These are phyloP conservation scores for Ceratocystis alfenasii DNA, from an alignment of 2,329 filamentous ascomycete species.

Conservation along the genomic window DNA sequence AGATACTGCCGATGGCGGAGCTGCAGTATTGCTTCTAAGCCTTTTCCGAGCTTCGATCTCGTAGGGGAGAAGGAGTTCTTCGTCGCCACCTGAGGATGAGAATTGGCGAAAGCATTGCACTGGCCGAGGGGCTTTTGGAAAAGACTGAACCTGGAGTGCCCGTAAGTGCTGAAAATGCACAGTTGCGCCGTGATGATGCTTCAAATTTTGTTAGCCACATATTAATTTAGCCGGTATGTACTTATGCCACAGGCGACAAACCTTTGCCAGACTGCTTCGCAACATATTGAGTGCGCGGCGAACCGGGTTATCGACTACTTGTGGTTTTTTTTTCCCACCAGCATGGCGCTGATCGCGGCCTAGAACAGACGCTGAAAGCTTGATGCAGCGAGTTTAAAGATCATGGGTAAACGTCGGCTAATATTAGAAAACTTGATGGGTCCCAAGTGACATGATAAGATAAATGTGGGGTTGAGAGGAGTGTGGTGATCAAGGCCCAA, in stretches of 20 bases:
- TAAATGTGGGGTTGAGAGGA: neutral
- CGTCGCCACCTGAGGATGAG: constrained; percentile 11
- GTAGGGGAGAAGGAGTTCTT: constrained; percentile 17
- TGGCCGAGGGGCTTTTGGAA: neutral
- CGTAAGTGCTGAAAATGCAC: constrained; percentile 17
- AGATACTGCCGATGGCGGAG: neutral
- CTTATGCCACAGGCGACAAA: neutral
- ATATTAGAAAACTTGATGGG: neutral
- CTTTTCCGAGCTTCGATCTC: constrained; percentile 15
- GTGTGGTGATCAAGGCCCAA: neutral
- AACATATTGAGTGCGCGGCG: constrained; percentile 13
- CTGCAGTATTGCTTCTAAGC: neutral
- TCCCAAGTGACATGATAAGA: neutral
- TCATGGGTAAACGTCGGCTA: neutral
- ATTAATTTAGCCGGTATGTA: neutral
- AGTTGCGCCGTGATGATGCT: constrained; percentile 21
- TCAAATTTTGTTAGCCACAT: neutral
- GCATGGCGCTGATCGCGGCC: neutral
- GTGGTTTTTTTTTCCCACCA: neutral
- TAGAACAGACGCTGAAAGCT: neutral
- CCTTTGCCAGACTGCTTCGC: constrained; percentile 19
- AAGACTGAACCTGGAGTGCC: constrained; percentile 14
- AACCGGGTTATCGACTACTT: neutral
- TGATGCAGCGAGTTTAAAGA: neutral
- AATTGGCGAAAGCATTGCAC: neutral